phyloP scores from a whole-genome alignment of 805 yeast genomes.

The Cyberlindnera xylosilytica region DNA sequence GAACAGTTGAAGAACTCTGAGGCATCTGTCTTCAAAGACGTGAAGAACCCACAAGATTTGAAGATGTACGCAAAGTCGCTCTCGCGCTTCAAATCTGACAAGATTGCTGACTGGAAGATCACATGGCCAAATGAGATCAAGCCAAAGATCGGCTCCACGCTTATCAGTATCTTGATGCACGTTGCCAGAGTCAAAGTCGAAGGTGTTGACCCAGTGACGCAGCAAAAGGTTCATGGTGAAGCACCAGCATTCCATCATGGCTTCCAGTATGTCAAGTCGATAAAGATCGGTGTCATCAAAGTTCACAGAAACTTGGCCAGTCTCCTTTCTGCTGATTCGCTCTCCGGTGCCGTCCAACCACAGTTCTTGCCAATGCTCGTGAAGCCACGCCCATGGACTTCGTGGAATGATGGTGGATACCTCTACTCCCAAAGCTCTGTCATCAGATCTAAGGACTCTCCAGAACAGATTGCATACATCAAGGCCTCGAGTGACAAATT shows the following conservation, averaged over 20 bases:
- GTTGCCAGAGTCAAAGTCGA: constrained; percentile 79
- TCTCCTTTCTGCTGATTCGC: constrained; percentile 62
- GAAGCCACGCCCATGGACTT: constrained; percentile 85
- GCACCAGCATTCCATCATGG: constrained; percentile 92
- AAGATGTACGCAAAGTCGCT: constrained; percentile 26
- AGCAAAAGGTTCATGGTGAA: constrained; percentile 57
- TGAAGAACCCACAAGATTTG: constrained; percentile 34
- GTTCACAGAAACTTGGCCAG: constrained; percentile 67
- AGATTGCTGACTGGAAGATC: constrained; percentile 35
- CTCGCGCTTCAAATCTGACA: constrained; percentile 34
- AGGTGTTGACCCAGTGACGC: constrained; percentile 80
- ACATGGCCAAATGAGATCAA: constrained; percentile 55
- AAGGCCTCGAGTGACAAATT: constrained; percentile 78
- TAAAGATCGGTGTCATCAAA: constrained; percentile 75
- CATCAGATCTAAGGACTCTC: constrained; percentile 77
- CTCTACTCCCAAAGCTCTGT: constrained; percentile 58
- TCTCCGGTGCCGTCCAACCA: constrained; percentile 70
- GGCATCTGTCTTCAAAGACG: constrained; percentile 50
- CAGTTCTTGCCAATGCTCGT: constrained; percentile 91
- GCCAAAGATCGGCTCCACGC: constrained; percentile 78
- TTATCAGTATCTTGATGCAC: constrained; percentile 70
- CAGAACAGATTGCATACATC: constrained; percentile 86
- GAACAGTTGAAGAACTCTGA: constrained; percentile 61
- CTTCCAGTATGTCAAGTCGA: constrained; percentile 77
- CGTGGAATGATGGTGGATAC: constrained; percentile 84